Conservation (phyloP, 805 yeast genomes). For the Kregervanrija delftensis region DNA sequence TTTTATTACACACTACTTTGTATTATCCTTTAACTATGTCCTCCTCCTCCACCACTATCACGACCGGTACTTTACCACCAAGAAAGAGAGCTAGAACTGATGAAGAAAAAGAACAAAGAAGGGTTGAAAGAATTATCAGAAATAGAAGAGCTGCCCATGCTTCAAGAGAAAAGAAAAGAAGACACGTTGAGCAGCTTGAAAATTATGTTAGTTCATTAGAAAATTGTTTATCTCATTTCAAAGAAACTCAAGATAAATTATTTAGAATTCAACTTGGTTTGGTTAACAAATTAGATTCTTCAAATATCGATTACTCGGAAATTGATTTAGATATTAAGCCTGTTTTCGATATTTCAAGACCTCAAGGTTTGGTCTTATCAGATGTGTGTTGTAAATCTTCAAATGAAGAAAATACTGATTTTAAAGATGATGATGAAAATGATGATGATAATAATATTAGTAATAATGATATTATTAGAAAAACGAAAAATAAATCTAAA, state of each 20-base stretch:
- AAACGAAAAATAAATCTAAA: too few species aligned
- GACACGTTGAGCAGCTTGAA: slow-evolving; percentile 83
- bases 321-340: slow-evolving; percentile 11
- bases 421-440: slow-evolving; percentile 11
- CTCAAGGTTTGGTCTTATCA: slow-evolving; percentile 20
- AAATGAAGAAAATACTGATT: neutral
- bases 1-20: neutral
- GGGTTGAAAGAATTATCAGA: slow-evolving; percentile 86
- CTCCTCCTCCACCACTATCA: neutral
- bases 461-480: neutral
- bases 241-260: slow-evolving; percentile 11
- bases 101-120: slow-evolving; percentile 95
- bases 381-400: neutral
- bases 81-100: slow-evolving; percentile 94
- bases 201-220: slow-evolving; percentile 42
- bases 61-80: slow-evolving; percentile 56
- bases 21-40: slow-evolving; percentile 1
- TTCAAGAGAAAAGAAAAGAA: slow-evolving; percentile 91
- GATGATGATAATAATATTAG: slow-evolving; percentile 4
- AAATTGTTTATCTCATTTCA: slow-evolving; percentile 9
- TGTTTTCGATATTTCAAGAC: slow-evolving; percentile 16
- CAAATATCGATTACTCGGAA: slow-evolving; percentile 11
- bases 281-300: slow-evolving; percentile 13
- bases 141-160: slow-evolving; percentile 98
- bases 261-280: slow-evolving; percentile 11